Conservation (phyloP, 345 rosid genomes). For the Pugionium dolabratum region DNA sequence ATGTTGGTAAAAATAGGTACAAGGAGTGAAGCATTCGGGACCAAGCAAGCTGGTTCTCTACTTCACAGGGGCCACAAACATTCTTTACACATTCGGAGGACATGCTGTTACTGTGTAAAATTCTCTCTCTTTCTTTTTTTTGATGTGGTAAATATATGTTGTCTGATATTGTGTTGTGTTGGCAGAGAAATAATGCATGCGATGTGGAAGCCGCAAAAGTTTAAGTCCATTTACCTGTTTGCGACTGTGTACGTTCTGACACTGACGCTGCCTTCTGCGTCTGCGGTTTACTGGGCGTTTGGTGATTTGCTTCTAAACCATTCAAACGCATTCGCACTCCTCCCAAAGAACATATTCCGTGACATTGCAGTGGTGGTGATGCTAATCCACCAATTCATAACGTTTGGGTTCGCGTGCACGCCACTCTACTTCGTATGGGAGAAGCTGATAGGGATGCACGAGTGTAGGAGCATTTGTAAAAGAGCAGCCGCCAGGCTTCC, state of each 20-base stretch:
- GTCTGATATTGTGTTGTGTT: too few relatives aligned
- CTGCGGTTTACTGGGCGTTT: slow-evolving; percentile 97
- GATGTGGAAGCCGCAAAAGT: slow-evolving; percentile 99
- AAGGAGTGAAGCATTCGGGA: slow-evolving; percentile 92
- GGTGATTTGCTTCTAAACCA: slow-evolving; percentile 95
- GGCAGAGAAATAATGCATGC: slow-evolving; percentile 95
- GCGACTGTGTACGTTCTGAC: slow-evolving; percentile 92
- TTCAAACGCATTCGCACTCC: slow-evolving; percentile 93
- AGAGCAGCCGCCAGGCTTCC: slow-evolving; percentile 94
- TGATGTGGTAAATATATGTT: too few relatives aligned
- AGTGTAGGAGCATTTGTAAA: slow-evolving; percentile 90
- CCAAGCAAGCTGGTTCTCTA: slow-evolving; percentile 85
- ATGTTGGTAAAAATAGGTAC: slow-evolving; percentile 47
- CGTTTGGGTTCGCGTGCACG: slow-evolving; percentile 96
- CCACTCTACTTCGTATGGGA: slow-evolving; percentile 98
- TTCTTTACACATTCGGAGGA: slow-evolving; percentile 98
- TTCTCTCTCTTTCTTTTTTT: slow-evolving; percentile 26
- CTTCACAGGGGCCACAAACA: slow-evolving; percentile 99
- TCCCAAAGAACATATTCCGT: slow-evolving; percentile 67
- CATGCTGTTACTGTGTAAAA: slow-evolving; percentile 99
- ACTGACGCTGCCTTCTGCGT: slow-evolving; percentile 89
- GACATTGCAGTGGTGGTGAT: slow-evolving; percentile 92
- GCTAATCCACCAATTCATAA: slow-evolving; percentile 99
- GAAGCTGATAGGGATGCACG: slow-evolving; percentile 95
- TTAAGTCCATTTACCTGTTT: slow-evolving; percentile 83